Percentiles rank a stretch among this genome's conserved stretches.
Conservation (phyloP, 139 green algal species). For the Desmodesmus armatus region DNA sequence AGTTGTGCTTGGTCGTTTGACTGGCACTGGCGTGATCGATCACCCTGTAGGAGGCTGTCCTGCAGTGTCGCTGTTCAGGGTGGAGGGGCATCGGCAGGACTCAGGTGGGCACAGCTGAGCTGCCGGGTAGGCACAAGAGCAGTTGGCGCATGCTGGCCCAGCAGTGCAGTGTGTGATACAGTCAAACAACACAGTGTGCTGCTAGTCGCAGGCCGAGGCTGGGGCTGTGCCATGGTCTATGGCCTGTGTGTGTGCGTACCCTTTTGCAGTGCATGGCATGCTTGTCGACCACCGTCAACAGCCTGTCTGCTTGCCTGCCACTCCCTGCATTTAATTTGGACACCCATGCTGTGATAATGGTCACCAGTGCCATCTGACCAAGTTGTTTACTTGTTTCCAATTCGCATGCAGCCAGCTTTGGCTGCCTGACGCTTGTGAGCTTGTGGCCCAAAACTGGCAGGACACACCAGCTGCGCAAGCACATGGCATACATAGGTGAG, state of each 20-base stretch:
- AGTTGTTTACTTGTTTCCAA: too few relatives aligned
- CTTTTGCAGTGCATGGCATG: too few relatives aligned
- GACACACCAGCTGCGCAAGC: slow-evolving; percentile 81
- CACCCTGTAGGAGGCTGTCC: slow-evolving; percentile 42
- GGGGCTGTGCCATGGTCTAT: not conserved
- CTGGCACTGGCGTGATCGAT: slow-evolving; percentile 55
- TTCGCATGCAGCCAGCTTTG: slow-evolving; percentile 4
- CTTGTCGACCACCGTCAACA: too few relatives aligned
- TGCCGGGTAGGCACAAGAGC: not conserved
- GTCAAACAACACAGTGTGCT: not conserved
- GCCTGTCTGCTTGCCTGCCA: too few relatives aligned
- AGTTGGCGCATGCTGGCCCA: not conserved
- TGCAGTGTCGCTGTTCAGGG: slow-evolving; percentile 32
- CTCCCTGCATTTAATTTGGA: too few relatives aligned
- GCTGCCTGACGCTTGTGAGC: slow-evolving; percentile 62
- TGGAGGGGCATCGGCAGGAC: not conserved
- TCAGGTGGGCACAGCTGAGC: not conserved
- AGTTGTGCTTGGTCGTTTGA: slow-evolving; percentile 60
- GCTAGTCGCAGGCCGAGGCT: not conserved
- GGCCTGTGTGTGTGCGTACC: not conserved
- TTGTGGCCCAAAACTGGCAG: slow-evolving; percentile 77
- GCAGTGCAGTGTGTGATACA: not conserved
- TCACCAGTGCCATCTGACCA: too few relatives aligned
- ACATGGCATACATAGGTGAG: slow-evolving; percentile 75
- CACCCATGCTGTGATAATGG: too few relatives aligned